Conservation (phyloP, 495 filamentous ascomycete genomes). For the Geopyxis carbonaria region DNA sequence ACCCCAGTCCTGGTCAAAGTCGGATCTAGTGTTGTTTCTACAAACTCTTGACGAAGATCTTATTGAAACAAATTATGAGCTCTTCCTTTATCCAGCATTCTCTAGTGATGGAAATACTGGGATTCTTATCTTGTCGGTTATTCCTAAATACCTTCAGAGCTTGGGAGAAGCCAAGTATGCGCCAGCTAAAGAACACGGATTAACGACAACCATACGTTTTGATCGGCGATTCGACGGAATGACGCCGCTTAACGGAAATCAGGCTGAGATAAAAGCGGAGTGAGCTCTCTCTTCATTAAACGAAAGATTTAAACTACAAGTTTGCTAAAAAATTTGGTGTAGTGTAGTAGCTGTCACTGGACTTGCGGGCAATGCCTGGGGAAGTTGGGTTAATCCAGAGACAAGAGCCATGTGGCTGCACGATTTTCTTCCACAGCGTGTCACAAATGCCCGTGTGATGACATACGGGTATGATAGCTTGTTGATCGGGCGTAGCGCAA, state of each 20-base stretch:
- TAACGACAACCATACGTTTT: no score
- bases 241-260: background rate
- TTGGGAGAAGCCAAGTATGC: no score
- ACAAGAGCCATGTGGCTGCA: slow-evolving; percentile 16
- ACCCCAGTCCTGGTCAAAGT: background rate
- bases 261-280: background rate
- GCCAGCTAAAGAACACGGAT: no score
- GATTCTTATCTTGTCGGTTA: no score
- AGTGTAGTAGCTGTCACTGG: slow-evolving; percentile 5
- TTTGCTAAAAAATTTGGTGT: background rate
- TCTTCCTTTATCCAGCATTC: no score
- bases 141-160: no score
- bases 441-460: slow-evolving; percentile 19
- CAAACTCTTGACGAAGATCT: slow-evolving; percentile 2
- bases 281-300: no score
- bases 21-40: background rate
- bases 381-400: slow-evolving; percentile 1
- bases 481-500: no score
- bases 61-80: no score
- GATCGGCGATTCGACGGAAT: no score
- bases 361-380: slow-evolving; percentile 6
- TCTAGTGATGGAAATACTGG: no score
- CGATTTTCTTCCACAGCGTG: slow-evolving; percentile 15
- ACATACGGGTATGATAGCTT: slow-evolving; percentile 20
- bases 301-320: no score